Conservation (phyloP, 306 rosid genomes). For the Pterocarpus santalinus region DNA sequence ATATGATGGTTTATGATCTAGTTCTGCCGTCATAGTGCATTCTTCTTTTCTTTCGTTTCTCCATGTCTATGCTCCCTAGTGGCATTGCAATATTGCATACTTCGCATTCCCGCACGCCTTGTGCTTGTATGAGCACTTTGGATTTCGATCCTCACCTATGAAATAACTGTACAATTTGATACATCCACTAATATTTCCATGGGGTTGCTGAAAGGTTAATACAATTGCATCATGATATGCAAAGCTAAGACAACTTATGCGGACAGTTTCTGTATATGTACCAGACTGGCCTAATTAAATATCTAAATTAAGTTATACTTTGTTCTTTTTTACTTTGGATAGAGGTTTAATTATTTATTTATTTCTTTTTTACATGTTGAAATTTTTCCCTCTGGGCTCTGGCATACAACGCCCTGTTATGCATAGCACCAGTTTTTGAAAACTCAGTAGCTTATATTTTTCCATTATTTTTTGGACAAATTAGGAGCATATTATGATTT, state of each 20-base stretch:
- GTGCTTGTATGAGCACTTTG: background rate
- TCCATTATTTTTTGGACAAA: slow-evolving; percentile 11
- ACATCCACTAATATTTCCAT: background rate
- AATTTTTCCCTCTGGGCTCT: slow-evolving; percentile 6
- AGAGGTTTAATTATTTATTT: background rate
- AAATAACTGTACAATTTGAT: background rate
- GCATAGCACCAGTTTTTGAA: background rate
- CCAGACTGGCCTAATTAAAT: background rate
- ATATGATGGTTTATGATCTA: too few relatives aligned
- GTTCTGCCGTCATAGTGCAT: too few relatives aligned
- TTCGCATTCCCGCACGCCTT: background rate
- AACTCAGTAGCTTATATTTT: background rate
- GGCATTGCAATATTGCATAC: background rate
- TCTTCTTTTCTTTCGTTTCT: too few relatives aligned
- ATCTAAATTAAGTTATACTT: background rate
- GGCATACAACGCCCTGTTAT: slow-evolving; percentile 3
- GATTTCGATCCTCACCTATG: background rate
- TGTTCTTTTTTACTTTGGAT: slow-evolving; percentile 12
- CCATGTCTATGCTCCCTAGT: too few relatives aligned
- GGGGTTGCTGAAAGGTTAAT: slow-evolving; percentile 2
- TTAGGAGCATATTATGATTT: background rate
- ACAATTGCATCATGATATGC: slow-evolving; percentile 21
- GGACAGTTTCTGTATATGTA: background rate
- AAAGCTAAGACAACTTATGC: background rate
- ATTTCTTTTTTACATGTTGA: background rate